A percentile compares a stretch with the other conserved stretches of the same genome.
Evolutionary conservation across 2,329 filamentous ascomycete genomes (phyloP).

Genomic region (Graphiopsis chlorocephala): DNA sequence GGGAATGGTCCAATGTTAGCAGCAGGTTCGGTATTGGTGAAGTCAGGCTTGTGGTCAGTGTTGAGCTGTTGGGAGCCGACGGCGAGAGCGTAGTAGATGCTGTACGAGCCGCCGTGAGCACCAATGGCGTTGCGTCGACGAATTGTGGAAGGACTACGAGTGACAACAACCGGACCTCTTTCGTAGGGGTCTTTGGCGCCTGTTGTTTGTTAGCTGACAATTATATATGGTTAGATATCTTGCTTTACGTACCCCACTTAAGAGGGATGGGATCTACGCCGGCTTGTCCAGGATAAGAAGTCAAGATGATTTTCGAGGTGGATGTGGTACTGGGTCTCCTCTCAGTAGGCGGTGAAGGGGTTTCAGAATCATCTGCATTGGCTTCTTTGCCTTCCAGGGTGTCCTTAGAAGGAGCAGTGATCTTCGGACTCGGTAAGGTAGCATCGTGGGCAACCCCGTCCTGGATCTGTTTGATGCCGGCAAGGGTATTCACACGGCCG

Average conservation of each 20-base stretch:
- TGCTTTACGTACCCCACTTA: conserved; percentile 61
- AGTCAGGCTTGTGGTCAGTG: conserved; percentile 73
- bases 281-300: conserved; percentile 89
- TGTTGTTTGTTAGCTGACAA: neutral
- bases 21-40: conserved; percentile 88
- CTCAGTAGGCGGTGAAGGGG: conserved; percentile 25
- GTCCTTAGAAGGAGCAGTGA: conserved; percentile 23
- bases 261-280: conserved; percentile 89
- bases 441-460: conserved; percentile 45
- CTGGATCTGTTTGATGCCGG: conserved; percentile 56
- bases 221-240: neutral
- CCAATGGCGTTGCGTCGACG: conserved; percentile 73
- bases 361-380: conserved; percentile 18
- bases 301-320: conserved; percentile 64
- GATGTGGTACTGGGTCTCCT: conserved; percentile 40
- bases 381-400: conserved; percentile 26
- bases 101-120: conserved; percentile 86
- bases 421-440: conserved; percentile 26
- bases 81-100: conserved; percentile 90
- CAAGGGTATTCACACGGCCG: conserved; percentile 59
- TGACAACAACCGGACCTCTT: conserved; percentile 87
- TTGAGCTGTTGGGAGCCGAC: conserved; percentile 88
- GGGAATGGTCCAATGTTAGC: conserved; percentile 83
- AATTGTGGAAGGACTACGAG: conserved; percentile 70
- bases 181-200: conserved; percentile 67